Evolutionary conservation across 2,329 filamentous ascomycete species (phyloP).

Genomic region (Claviceps cyperi): DNA sequence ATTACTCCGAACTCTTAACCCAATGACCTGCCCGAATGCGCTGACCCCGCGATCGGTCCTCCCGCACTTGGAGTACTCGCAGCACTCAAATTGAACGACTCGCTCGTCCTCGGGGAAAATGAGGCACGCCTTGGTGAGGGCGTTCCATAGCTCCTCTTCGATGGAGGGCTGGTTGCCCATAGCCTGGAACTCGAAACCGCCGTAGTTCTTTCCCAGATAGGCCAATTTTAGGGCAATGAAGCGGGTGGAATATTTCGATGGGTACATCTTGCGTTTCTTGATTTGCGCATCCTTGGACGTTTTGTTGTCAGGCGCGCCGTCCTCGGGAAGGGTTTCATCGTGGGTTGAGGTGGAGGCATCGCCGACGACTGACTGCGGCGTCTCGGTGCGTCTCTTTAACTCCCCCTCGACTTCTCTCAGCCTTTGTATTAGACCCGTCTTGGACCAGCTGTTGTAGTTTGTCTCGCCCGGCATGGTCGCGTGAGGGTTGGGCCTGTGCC

Average conservation of each 20-base stretch:
- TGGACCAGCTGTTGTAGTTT: constrained; percentile 53
- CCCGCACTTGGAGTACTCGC: constrained; percentile 89
- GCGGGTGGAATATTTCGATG: constrained; percentile 66
- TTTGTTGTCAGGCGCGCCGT: not conserved
- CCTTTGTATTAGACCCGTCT: constrained; percentile 51
- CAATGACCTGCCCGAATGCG: constrained; percentile 92
- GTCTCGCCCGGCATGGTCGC: constrained; percentile 18
- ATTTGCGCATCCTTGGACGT: constrained; percentile 23
- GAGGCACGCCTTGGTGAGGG: constrained; percentile 64
- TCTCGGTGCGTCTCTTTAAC: constrained; percentile 31
- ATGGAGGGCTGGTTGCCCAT: constrained; percentile 64
- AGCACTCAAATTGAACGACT: constrained; percentile 63
- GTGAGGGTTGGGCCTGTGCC: not conserved
- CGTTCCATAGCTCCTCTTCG: constrained; percentile 89
- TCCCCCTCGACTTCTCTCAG: constrained; percentile 55
- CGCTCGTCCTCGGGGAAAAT: constrained; percentile 56
- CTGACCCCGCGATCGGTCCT: constrained; percentile 87
- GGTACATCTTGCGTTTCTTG: constrained; percentile 49
- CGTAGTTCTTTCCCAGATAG: constrained; percentile 82
- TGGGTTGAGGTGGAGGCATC: constrained; percentile 4
- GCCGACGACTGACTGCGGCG: constrained; percentile 15
- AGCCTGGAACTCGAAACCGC: constrained; percentile 79
- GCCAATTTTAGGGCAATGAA: constrained; percentile 86
- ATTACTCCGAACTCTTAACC: constrained; percentile 67
- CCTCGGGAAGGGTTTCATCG: not conserved